These are phyloP conservation scores for Arthrobotrys sphaeroides DNA, from an alignment of 2,329 filamentous ascomycete species.

Conservation along the genomic window DNA sequence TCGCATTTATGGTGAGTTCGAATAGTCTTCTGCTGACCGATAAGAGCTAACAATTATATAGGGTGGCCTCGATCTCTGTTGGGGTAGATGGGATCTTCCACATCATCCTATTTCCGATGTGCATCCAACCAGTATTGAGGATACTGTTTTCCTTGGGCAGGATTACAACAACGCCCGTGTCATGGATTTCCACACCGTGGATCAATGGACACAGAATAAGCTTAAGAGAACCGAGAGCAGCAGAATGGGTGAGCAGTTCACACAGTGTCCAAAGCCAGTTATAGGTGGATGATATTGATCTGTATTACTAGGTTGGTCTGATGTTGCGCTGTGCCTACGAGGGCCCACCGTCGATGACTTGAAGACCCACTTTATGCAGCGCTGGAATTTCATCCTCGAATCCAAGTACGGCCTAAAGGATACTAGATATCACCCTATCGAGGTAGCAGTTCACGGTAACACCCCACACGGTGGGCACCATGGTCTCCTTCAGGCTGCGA, in stretches of 20 bases:
- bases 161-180: constrained; percentile 91
- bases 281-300: neutral
- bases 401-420: constrained; percentile 67
- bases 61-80: constrained; percentile 81
- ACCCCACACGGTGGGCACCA: constrained; percentile 34
- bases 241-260: constrained; percentile 71
- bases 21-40: neutral
- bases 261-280: neutral
- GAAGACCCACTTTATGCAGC: constrained; percentile 79
- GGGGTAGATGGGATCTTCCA: constrained; percentile 87
- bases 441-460: constrained; percentile 23
- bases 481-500: constrained; percentile 12
- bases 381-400: constrained; percentile 89
- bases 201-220: constrained; percentile 85
- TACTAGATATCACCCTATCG: constrained; percentile 9
- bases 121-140: constrained; percentile 78
- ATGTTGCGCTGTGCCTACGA: constrained; percentile 78
- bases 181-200: constrained; percentile 80
- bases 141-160: constrained; percentile 84
- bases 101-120: constrained; percentile 85
- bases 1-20: constrained; percentile 80
- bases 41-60: neutral
- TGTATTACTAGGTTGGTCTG: constrained; percentile 73
- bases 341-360: constrained; percentile 81
- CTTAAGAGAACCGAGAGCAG: constrained; percentile 80